These are phyloP conservation scores for Solanum clarkiae DNA, from an alignment of 257 asterid species.

Conservation along the genomic window DNA sequence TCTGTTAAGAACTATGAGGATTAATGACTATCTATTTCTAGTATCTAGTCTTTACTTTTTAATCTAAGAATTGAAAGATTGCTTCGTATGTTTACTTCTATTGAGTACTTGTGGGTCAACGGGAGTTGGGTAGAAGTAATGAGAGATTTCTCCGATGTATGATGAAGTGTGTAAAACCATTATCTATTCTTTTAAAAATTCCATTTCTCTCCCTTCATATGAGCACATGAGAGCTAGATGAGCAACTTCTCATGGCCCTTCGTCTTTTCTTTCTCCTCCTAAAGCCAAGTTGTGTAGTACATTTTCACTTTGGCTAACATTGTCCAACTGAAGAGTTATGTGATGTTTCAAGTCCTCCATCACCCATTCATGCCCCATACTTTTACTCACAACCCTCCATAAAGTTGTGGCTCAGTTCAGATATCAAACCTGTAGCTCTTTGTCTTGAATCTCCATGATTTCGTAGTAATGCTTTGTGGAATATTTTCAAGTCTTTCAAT, in stretches of 20 bases:
- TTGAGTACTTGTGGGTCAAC: not conserved
- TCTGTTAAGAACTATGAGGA: no score
- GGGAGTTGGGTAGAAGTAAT: not conserved
- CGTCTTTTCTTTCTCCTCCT: not conserved
- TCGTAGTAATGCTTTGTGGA: not conserved
- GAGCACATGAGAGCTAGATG: not conserved
- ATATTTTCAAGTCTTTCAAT: not conserved
- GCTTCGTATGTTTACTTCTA: no score
- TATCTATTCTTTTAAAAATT: not conserved
- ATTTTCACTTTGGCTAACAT: not conserved
- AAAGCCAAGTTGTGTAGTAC: not conserved
- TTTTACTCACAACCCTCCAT: not conserved
- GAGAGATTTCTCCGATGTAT: not conserved
- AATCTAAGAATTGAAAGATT: no score
- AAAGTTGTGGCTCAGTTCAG: not conserved
- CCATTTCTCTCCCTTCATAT: not conserved
- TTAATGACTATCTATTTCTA: no score
- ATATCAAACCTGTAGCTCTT: not conserved
- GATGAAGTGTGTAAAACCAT: not conserved
- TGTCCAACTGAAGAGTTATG: not conserved
- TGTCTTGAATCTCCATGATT: not conserved
- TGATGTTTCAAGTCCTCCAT: not conserved
- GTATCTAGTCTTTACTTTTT: no score
- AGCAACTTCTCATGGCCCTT: not conserved
- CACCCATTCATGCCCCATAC: not conserved